A percentile compares a stretch with the other conserved stretches of the same genome.
Evolutionary conservation across 2,329 filamentous ascomycete species (phyloP).

Genomic region (Epichloe gansuensis): DNA sequence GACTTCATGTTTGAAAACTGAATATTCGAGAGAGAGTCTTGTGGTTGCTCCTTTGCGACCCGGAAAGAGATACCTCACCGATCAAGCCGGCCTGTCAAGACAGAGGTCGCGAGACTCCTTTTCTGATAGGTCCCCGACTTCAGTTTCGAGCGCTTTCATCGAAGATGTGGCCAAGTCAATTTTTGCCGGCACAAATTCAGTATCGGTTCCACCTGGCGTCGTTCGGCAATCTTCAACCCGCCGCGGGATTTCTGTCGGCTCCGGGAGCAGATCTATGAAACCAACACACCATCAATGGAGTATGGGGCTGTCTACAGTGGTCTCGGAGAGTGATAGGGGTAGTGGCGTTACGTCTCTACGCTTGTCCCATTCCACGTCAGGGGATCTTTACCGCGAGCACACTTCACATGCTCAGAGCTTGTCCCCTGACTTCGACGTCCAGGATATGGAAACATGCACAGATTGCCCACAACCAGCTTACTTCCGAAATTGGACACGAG

Average conservation of each 20-base stretch:
- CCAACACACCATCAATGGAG: constrained; percentile 47
- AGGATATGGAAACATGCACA: constrained; percentile 12
- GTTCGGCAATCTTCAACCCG: background rate
- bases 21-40: constrained; percentile 50
- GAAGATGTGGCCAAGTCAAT: constrained; percentile 30
- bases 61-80: constrained; percentile 31
- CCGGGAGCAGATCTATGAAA: background rate
- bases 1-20: constrained; percentile 10
- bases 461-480: constrained; percentile 36
- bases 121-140: constrained; percentile 42
- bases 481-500: constrained; percentile 24
- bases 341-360: constrained; percentile 38
- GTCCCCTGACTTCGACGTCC: background rate
- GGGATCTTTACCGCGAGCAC: constrained; percentile 34
- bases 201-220: constrained; percentile 9
- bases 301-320: constrained; percentile 49
- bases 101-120: constrained; percentile 39
- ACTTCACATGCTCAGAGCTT: background rate
- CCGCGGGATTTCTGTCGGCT: background rate
- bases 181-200: constrained; percentile 16
- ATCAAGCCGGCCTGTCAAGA: constrained; percentile 36
- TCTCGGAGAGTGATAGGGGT: constrained; percentile 45
- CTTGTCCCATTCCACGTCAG: constrained; percentile 29
- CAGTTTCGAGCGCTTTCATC: constrained; percentile 40
- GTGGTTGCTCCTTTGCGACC: constrained; percentile 42